Evolutionary conservation across 192 early-diverging fungal genomes (phyloP), one percentile per base, ranked within the genome.

Genomic region (Ambispora gerdemannii): DNA sequence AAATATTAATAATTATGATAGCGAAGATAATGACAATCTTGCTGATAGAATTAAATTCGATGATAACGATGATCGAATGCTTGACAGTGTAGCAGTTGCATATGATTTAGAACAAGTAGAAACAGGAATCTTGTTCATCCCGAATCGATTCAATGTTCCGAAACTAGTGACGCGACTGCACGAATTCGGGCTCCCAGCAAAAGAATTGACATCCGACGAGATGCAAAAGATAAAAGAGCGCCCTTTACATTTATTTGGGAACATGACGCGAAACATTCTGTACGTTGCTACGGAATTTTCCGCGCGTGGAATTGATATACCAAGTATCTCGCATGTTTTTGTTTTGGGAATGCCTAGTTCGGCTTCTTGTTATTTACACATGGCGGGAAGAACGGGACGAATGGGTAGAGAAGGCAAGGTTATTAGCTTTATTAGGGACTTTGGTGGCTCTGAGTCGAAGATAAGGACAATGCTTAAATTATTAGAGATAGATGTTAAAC

Each of bases 251-350:
- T 28, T 17, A 17, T 28, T 63, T 25, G 28, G 27, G 4, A 24
- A 4, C 47, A 2, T 19, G 15, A 2, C 34, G 30, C 10, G 7
- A n/a, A 67, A 51, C 3, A 74, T 66, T 4, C 67, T 91, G 20
- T 86, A 84, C 58, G 70, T 94, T 27, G 87, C 88, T 1, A 88
- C 84, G 0, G 93, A 95, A 71, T 82, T 82, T 43, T 87, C 87
- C 51, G 89, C 92, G 0, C 81, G 94, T 15, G 95, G 95, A 7
- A 72, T 98, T 6, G 95, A 98, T 77, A 70, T 98, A 27, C 90
- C 90, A 0, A 76, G 82, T 64, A 79, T 90, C 1, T 86, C 88
- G 2, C 87, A 93, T 74, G 92, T 98, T 4, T 88, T 92, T 32
- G 88, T 98, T 63, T 76, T 95, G 2, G 93, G 91, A n/a, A 70